Conservation (phyloP, 139 green algal species). For the Mesotaenium endlicherianum region DNA sequence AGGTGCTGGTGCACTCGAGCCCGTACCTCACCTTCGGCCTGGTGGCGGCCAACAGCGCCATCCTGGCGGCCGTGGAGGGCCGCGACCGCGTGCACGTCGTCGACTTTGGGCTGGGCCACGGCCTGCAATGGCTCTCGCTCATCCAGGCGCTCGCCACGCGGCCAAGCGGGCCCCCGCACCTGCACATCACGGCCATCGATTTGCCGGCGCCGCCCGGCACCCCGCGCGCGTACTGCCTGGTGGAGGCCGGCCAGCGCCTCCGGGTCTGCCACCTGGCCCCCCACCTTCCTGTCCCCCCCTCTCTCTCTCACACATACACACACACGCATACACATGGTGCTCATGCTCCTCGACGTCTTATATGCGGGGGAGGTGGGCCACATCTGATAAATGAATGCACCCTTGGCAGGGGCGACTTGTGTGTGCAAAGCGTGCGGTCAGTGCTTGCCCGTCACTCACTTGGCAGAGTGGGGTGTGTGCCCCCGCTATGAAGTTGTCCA, state of each 20-base stretch:
- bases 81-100: conserved; percentile 22
- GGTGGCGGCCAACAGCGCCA: conserved; percentile 32
- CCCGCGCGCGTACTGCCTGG: conserved; percentile 11
- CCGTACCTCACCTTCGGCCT: conserved; percentile 37
- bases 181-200: conserved; percentile 40
- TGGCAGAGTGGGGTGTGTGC: no score
- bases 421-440: neutral
- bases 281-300: no score
- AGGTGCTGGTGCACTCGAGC: conserved; percentile 30
- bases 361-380: neutral
- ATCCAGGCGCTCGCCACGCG: conserved; percentile 22
- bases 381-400: neutral
- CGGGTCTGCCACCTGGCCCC: neutral
- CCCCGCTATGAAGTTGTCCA: no score
- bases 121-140: conserved; percentile 19
- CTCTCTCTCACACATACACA: no score
- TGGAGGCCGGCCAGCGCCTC: conserved; percentile 6
- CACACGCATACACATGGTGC: no score
- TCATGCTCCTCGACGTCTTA: neutral
- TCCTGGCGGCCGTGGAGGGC: conserved; percentile 23
- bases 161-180: conserved; percentile 10
- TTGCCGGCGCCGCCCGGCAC: neutral
- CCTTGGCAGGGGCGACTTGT: neutral
- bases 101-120: conserved; percentile 34
- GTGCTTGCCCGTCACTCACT: neutral